Conservation (phyloP, 2,329 filamentous ascomycete genomes). For the Chaetomium sp. region DNA sequence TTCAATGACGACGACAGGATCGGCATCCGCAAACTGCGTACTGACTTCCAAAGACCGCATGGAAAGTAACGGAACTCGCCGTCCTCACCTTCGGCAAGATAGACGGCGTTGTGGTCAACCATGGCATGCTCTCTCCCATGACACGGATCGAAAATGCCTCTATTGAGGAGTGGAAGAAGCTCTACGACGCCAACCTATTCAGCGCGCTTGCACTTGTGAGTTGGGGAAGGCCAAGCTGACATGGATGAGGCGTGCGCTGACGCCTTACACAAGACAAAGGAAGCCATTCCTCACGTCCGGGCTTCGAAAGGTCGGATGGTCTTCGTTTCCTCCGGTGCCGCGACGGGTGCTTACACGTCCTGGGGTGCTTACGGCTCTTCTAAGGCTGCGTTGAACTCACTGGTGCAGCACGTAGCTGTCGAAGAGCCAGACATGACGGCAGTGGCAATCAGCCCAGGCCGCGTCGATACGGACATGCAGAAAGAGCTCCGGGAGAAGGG, state of each 20-base stretch:
- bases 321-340: constrained; percentile 79
- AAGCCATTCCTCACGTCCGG: constrained; percentile 69
- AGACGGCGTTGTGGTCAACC: constrained; percentile 85
- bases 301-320: constrained; percentile 70
- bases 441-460: constrained; percentile 74
- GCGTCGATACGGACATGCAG: constrained; percentile 91
- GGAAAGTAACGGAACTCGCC: constrained; percentile 66
- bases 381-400: constrained; percentile 82
- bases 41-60: constrained; percentile 50
- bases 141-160: constrained; percentile 67
- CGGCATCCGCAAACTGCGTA: neutral
- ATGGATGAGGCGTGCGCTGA: constrained; percentile 35
- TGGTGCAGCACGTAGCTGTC: constrained; percentile 69
- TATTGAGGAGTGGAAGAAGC: constrained; percentile 71
- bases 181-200: constrained; percentile 86
- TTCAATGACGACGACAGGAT: neutral
- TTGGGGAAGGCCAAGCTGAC: constrained; percentile 9
- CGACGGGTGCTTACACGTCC: constrained; percentile 63
- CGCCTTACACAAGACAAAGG: constrained; percentile 60
- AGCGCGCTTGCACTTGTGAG: constrained; percentile 76
- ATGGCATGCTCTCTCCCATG: constrained; percentile 78
- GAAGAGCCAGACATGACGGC: constrained; percentile 79
- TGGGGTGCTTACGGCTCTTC: constrained; percentile 83
- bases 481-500: constrained; percentile 69
- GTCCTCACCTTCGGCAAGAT: constrained; percentile 68